A percentile compares a stretch with the other conserved stretches of the same genome.
Evolutionary conservation across 2,329 filamentous ascomycete genomes (phyloP).

Genomic region (Magnaporthiopsis incrustans): DNA sequence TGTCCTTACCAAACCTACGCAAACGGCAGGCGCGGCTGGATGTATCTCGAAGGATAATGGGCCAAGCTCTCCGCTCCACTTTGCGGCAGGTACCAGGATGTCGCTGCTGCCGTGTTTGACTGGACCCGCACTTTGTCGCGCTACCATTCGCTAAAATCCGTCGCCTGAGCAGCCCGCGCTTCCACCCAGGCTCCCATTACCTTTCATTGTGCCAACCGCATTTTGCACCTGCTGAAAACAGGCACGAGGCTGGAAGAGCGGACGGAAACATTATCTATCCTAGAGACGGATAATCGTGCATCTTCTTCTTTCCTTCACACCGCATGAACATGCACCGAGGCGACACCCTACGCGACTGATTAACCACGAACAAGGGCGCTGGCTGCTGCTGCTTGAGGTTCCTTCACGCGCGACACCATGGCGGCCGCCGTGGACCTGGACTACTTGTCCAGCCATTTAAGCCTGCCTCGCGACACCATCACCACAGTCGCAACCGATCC

Average conservation of each 20-base stretch:
- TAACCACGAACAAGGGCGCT: background rate
- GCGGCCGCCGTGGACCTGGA: conserved; percentile 58
- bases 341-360: background rate
- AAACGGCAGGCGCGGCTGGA: background rate
- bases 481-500: conserved; percentile 55
- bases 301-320: background rate
- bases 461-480: conserved; percentile 57
- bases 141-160: background rate
- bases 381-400: background rate
- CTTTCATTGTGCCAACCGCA: background rate
- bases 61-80: background rate
- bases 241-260: background rate
- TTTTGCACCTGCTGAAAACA: background rate
- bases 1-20: no score
- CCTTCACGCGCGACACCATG: conserved; percentile 33
- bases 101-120: background rate
- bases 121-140: background rate
- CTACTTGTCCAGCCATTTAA: conserved; percentile 66
- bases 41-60: background rate
- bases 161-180: background rate
- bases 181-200: background rate
- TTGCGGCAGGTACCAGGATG: background rate
- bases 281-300: background rate
- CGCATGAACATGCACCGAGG: background rate
- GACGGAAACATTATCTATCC: background rate